Evolutionary conservation across 768 basidiomycete genomes (phyloP).

Genomic region (Pleurotus platypus): DNA sequence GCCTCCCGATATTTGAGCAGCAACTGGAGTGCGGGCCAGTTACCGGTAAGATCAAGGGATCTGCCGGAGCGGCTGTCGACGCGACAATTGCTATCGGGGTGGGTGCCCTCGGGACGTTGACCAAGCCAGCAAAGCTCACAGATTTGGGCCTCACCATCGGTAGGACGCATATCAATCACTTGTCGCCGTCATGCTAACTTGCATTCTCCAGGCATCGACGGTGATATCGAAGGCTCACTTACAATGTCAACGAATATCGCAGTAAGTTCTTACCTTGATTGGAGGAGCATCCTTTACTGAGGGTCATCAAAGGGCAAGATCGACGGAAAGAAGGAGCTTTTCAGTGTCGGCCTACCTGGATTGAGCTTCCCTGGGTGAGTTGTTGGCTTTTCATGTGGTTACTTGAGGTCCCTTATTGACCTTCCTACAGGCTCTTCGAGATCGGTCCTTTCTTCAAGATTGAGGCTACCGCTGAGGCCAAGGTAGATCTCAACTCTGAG

Average conservation of each 20-base stretch:
- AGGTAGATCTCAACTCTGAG: constrained; percentile 28
- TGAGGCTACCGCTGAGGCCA: constrained; percentile 20
- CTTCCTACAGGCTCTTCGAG: constrained; percentile 20
- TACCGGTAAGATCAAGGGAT: neutral
- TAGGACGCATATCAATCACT: neutral
- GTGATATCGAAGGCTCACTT: constrained; percentile 1
- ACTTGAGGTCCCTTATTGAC: neutral
- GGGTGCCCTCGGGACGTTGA: neutral
- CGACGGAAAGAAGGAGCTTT: constrained; percentile 17
- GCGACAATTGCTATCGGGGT: neutral
- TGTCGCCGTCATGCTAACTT: no score
- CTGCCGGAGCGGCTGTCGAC: neutral
- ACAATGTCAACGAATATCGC: neutral
- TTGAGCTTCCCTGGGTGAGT: constrained; percentile 28
- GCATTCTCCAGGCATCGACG: neutral
- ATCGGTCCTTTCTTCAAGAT: constrained; percentile 38
- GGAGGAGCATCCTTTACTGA: neutral
- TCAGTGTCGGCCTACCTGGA: constrained; percentile 28
- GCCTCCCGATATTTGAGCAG: neutral
- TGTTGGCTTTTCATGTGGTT: neutral
- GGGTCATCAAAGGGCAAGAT: constrained; percentile 18
- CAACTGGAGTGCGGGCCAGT: neutral
- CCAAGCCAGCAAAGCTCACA: constrained; percentile 2
- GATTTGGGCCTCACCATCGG: neutral
- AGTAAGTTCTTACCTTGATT: neutral